These are phyloP conservation scores for Xerocomus brunneocitrinus DNA, from an alignment of 768 basidiomycete species.

Conservation along the genomic window DNA sequence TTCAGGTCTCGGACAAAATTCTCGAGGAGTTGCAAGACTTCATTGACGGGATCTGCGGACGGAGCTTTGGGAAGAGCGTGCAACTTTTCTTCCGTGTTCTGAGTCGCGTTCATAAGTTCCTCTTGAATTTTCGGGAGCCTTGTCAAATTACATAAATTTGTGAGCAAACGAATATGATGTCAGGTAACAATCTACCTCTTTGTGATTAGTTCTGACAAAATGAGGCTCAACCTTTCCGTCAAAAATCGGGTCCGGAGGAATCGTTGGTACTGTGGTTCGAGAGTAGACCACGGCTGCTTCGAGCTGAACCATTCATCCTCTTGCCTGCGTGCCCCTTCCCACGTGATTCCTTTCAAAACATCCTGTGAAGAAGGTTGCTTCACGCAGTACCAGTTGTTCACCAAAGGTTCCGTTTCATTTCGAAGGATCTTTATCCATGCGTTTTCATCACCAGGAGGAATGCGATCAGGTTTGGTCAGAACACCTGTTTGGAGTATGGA, in stretches of 20 bases:
- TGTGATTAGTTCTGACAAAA: slow-evolving; percentile 59
- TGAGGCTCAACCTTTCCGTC: slow-evolving; percentile 51
- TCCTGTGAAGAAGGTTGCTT: slow-evolving; percentile 36
- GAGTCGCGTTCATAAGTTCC: slow-evolving; percentile 48
- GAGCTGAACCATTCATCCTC: slow-evolving; percentile 58
- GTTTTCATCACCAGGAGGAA: slow-evolving; percentile 19
- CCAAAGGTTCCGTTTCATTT: slow-evolving; percentile 40
- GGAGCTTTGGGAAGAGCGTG: slow-evolving; percentile 45
- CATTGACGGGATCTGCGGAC: slow-evolving; percentile 51
- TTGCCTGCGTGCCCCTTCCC: slow-evolving; percentile 52
- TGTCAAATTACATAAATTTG: background rate
- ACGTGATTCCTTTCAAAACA: slow-evolving; percentile 33
- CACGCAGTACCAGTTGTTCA: slow-evolving; percentile 36
- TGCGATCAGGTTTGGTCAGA: slow-evolving; percentile 71
- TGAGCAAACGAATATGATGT: background rate
- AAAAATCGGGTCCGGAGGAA: slow-evolving; percentile 56
- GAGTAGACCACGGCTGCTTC: slow-evolving; percentile 48
- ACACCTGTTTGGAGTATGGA: slow-evolving; percentile 8
- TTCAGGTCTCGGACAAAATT: slow-evolving; percentile 44
- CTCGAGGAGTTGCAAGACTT: slow-evolving; percentile 47
- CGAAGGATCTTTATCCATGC: slow-evolving; percentile 54
- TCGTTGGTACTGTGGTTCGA: slow-evolving; percentile 46
- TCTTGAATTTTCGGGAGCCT: slow-evolving; percentile 63
- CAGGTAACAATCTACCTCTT: slow-evolving; percentile 43
- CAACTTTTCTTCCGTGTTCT: slow-evolving; percentile 33